These are phyloP conservation scores for Fusarium armeniacum DNA, from an alignment of 2,329 filamentous ascomycete genomes.

Conservation along the genomic window DNA sequence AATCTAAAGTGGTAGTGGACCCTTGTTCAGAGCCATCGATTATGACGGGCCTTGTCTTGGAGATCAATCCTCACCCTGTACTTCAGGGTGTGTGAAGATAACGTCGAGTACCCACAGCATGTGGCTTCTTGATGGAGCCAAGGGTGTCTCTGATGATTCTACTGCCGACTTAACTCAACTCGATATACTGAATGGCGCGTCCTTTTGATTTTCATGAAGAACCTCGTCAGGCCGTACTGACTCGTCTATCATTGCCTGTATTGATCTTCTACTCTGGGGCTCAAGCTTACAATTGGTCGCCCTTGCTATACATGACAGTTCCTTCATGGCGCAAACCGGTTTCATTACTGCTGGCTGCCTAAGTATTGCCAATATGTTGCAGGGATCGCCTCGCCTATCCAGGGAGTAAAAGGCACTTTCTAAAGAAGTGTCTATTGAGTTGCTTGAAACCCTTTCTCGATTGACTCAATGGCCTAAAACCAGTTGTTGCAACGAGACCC, in stretches of 20 bases:
- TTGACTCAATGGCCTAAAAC: conserved; percentile 49
- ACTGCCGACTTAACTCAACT: conserved; percentile 44
- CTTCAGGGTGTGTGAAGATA: conserved; percentile 21
- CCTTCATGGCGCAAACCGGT: conserved; percentile 2
- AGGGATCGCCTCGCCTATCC: conserved; percentile 62
- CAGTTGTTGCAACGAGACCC: conserved; percentile 56
- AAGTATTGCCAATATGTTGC: not conserved
- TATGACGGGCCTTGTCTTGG: conserved; percentile 35
- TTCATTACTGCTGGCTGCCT: conserved; percentile 6
- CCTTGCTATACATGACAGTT: not conserved
- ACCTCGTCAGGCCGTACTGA: conserved; percentile 1
- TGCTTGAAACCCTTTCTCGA: conserved; percentile 52
- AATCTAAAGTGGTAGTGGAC: conserved; percentile 33
- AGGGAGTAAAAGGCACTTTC: conserved; percentile 71
- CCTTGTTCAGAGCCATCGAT: conserved; percentile 32
- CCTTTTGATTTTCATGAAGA: conserved; percentile 14
- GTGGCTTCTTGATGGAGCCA: conserved; percentile 34
- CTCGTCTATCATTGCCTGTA: not conserved
- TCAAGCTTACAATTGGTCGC: not conserved
- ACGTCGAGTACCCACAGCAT: conserved; percentile 20
- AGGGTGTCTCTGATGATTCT: conserved; percentile 44
- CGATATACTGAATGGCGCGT: conserved; percentile 57
- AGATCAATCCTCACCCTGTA: conserved; percentile 41
- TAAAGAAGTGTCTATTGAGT: conserved; percentile 62
- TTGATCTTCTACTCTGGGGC: not conserved